phyloP scores from a whole-genome alignment of 176 grass and related monocot genomes.

The Urochloa ruziziensis region DNA sequence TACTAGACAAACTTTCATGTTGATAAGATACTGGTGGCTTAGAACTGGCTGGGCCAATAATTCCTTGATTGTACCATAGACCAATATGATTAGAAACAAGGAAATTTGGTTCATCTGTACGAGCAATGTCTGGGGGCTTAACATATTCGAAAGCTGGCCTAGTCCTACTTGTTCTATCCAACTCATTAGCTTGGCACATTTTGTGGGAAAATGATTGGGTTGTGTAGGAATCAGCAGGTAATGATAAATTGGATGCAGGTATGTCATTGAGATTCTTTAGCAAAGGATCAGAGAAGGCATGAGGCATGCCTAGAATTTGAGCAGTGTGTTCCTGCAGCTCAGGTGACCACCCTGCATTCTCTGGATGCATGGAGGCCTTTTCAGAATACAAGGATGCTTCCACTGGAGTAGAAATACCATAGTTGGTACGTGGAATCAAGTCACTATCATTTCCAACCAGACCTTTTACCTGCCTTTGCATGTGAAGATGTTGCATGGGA shows the following conservation, averaged over 20 bases:
- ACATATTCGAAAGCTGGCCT: constrained; percentile 25
- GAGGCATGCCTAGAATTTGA: constrained; percentile 48
- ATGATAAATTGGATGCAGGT: constrained; percentile 45
- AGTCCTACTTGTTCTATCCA: constrained; percentile 35
- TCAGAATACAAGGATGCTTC: constrained; percentile 55
- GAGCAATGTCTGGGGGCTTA: constrained; percentile 34
- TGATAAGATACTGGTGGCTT: constrained; percentile 23
- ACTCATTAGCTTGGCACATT: constrained; percentile 33
- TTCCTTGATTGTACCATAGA: constrained; percentile 10
- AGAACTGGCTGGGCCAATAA: constrained; percentile 13
- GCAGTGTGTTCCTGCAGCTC: constrained; percentile 29
- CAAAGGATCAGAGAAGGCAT: constrained; percentile 71
- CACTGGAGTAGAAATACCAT: constrained; percentile 34
- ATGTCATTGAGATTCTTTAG: constrained; percentile 32
- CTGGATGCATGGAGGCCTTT: constrained; percentile 27
- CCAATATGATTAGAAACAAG: constrained; percentile 30
- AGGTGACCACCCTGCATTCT: constrained; percentile 23
- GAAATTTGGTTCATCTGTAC: constrained; percentile 26
- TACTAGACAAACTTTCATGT: constrained; percentile 29
- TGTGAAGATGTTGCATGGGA: constrained; percentile 20
- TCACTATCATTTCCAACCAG: constrained; percentile 41
- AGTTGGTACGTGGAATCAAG: constrained; percentile 31
- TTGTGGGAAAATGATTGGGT: constrained; percentile 49
- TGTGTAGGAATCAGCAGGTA: constrained; percentile 33
- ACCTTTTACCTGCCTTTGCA: constrained; percentile 41